A percentile compares a stretch with the other conserved stretches of the same genome.
phyloP scores from a whole-genome alignment of 2,329 filamentous ascomycete species.

The Neofusicoccum ribis region DNA sequence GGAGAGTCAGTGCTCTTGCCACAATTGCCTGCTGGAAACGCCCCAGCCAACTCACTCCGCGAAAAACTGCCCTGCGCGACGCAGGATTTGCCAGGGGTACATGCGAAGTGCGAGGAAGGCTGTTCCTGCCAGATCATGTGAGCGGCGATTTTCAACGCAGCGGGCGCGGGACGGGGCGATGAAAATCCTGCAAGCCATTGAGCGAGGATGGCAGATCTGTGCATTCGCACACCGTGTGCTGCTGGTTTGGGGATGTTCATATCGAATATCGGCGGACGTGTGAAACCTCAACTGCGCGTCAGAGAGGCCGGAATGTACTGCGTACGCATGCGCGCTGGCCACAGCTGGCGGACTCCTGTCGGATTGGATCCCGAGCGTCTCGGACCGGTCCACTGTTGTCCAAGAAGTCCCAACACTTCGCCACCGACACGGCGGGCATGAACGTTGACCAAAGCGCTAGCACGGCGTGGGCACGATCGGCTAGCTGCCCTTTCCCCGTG shows the following conservation, averaged over 20 bases:
- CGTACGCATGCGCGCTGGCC: too few relatives aligned
- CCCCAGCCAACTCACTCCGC: not conserved
- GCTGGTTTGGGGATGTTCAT: not conserved
- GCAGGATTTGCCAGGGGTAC: not conserved
- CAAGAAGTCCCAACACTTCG: not conserved
- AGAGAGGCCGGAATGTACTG: not conserved
- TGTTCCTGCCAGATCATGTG: not conserved
- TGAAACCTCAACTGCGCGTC: not conserved
- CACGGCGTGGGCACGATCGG: slow-evolving; percentile 2
- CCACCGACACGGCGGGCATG: not conserved
- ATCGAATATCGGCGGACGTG: too few relatives aligned
- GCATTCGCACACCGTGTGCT: too few relatives aligned
- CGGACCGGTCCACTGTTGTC: not conserved
- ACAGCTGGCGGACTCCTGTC: not conserved
- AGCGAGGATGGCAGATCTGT: not conserved
- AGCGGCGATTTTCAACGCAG: not conserved
- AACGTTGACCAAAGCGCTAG: not conserved
- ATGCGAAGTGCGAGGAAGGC: too few relatives aligned
- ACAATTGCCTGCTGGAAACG: not conserved
- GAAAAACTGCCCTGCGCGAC: not conserved
- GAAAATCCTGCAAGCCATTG: slow-evolving; percentile 6
- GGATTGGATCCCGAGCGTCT: not conserved
- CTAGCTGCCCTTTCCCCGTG: slow-evolving; percentile 13
- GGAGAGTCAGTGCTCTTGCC: not conserved
- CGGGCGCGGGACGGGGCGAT: not conserved